Percentiles rank a stretch among this genome's conserved stretches.
phyloP scores from a whole-genome alignment of 2,329 filamentous ascomycete species.

The Tolypocladium nubicola region DNA sequence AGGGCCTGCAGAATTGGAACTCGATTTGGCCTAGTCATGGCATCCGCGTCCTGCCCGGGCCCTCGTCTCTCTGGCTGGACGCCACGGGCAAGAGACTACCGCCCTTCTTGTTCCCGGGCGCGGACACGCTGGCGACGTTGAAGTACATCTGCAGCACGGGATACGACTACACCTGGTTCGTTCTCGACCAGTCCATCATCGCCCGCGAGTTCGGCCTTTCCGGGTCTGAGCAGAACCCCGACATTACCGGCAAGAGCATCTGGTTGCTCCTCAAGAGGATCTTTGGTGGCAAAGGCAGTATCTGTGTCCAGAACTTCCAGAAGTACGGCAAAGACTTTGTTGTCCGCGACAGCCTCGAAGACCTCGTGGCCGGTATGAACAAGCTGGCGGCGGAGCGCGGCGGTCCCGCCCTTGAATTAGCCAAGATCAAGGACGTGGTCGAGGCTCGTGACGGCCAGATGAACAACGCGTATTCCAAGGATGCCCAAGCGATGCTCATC shows the following conservation, averaged over 20 bases:
- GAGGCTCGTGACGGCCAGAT: conserved; percentile 45
- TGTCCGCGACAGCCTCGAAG: conserved; percentile 42
- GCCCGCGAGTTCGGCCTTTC: conserved; percentile 52
- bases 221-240: conserved; percentile 53
- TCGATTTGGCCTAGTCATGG: conserved; percentile 51
- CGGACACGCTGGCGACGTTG: conserved; percentile 46
- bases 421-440: conserved; percentile 33
- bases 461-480: conserved; percentile 45
- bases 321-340: conserved; percentile 50
- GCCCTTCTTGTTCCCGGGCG: conserved; percentile 43
- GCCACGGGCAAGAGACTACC: conserved; percentile 48
- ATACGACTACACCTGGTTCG: conserved; percentile 54
- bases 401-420: conserved; percentile 37
- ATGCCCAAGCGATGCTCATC: conserved; percentile 52
- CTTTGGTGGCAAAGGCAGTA: conserved; percentile 40
- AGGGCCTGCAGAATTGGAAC: conserved; percentile 51
- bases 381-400: conserved; percentile 33
- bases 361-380: conserved; percentile 50
- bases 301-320: conserved; percentile 46
- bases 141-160: conserved; percentile 50
- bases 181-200: conserved; percentile 47
- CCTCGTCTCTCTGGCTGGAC: conserved; percentile 53
- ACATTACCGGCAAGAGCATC: conserved; percentile 46
- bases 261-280: conserved; percentile 40
- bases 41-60: conserved; percentile 49